Base-by-base conservation (phyloP, 148 eudicot species). In the Heliosperma pusillum region DNA sequence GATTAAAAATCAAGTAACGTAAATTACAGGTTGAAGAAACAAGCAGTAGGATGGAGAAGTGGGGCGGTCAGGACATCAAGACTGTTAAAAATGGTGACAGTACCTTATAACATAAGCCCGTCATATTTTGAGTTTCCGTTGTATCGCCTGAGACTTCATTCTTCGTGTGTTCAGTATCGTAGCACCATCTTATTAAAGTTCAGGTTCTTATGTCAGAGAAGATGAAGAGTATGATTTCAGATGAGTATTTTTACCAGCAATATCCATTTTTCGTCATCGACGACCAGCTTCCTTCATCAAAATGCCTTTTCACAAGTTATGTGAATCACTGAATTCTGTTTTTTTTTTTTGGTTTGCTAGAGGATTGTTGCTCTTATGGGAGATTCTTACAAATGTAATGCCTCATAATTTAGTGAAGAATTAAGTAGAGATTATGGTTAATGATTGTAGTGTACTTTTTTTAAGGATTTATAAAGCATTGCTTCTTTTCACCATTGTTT, bases 1-100 rank as follows among this genome's bases (percentile, higher is more conserved):
- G 30, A 29, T 29, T 29, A 29, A 29, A 29, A 27, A 7, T 26
- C 26, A 44, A 64, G n/a, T n/a, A 17, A 17, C 20, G 55, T 24
- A 0, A 17, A 75, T 29, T 81, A 74, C 82, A 92, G 96, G 97
- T 84, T 67, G 91, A 86, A 75, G 76, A 88, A 81, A 86, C 97
- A 11, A 69, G 85, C 30, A 86, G 76, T 20, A 85, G 97, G 0
- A 88, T 92, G 93, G 47, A 82, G 29, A 79, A 82, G 63, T 92
- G 93, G 96, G 97, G 96, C 70, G 92, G 96, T 47, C 88, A 86
- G 64, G 86, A 85, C 3, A 70, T 70, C 75, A 56, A 68, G 13
- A 65, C 67, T 13, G 71, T 73, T 42, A 74, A 64, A 50, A 36
- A 65, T 26, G 85, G 75, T 62, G 69, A 8, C 9, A 20, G 60